Base-by-base conservation (phyloP, 352 stramenopile species). In the Globisporangium lucens region DNA sequence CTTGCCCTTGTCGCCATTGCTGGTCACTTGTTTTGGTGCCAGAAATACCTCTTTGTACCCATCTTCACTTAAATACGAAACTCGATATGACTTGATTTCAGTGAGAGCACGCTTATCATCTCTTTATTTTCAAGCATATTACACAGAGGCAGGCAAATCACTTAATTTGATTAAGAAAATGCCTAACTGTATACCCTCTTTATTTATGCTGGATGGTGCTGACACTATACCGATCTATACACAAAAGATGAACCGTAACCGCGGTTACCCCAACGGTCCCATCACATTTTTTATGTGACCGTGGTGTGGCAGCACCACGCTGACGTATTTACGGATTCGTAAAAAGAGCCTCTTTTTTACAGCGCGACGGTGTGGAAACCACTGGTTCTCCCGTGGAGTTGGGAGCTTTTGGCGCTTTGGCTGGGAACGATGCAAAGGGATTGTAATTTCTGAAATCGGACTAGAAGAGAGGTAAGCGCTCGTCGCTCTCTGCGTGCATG, bases 391-490 rank as follows among this genome's bases (percentile, higher is more conserved):
- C 62, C 15, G 61, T 67, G 22, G 35, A 67, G 61, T 67, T 67
- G 61, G 43, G 62, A 29, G 62, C 62, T 67, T 74, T 67, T 67
- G 43, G 63, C 63, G 47, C 57, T 68, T 63, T 71, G 58, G 69
- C 43, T 52, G 30, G 67, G 47, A 56, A 57, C 33, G 56, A 68
- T 46, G 49, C 46, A 59, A 62, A 36, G 29, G 47, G 60, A 61
- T 65, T 56, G 74, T 81, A 88, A 89, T 92, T 89, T 90, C 82
- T 86, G 74, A 90, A 92, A 90, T 89, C 82, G 84, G 84, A 92
- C 84, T 89, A 92, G 78, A 90, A 90, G 80, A 92, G 80, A 92
- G 84, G 84, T 92, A 76, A 69, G 78, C 61, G 60, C 36, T 47
- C 30, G 30, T 61, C 55, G 41, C 30, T 59, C 46, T 67, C 43